A percentile compares a stretch with the other conserved stretches of the same genome.
Evolutionary conservation across 2,329 filamentous ascomycete species (phyloP).

Genomic region (Trichoderma sp.): DNA sequence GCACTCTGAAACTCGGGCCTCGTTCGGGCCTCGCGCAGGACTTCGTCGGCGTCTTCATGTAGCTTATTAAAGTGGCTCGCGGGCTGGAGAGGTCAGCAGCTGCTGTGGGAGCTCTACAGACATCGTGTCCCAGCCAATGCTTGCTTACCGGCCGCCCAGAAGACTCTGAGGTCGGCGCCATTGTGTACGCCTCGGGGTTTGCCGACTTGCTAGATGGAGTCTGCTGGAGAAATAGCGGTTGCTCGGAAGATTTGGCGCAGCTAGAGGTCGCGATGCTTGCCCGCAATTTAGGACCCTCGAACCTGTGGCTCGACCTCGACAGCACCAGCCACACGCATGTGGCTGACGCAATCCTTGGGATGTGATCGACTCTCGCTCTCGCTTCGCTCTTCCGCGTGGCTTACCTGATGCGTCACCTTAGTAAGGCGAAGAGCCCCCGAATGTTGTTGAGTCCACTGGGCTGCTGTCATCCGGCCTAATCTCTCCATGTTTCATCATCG

Average conservation of each 20-base stretch:
- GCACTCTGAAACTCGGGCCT: conserved; percentile 42
- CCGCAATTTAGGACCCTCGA: conserved; percentile 6
- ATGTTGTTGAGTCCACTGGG: not conserved
- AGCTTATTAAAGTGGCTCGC: conserved; percentile 47
- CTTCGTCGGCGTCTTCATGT: conserved; percentile 42
- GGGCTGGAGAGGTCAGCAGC: conserved; percentile 37
- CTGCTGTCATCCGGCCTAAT: conserved; percentile 22
- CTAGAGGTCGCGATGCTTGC: conserved; percentile 18
- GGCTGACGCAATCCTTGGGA: not conserved
- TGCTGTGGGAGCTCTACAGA: not conserved
- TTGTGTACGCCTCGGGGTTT: conserved; percentile 34
- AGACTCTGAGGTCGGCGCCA: conserved; percentile 41
- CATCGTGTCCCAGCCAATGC: conserved; percentile 23
- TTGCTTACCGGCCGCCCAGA: conserved; percentile 41
- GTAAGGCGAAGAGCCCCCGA: conserved; percentile 9
- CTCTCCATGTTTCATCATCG: conserved; percentile 18
- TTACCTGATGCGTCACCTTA: too few relatives aligned
- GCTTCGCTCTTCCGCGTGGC: not conserved
- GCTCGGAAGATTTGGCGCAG: conserved; percentile 14
- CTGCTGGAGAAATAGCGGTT: conserved; percentile 11
- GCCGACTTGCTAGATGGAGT: conserved; percentile 11
- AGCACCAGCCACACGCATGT: conserved; percentile 21
- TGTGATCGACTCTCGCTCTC: not conserved
- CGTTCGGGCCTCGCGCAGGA: conserved; percentile 46
- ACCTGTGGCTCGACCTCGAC: conserved; percentile 19